Conservation (phyloP, 176 grass and related monocot genomes). For the Chrysopogon serrulatus region DNA sequence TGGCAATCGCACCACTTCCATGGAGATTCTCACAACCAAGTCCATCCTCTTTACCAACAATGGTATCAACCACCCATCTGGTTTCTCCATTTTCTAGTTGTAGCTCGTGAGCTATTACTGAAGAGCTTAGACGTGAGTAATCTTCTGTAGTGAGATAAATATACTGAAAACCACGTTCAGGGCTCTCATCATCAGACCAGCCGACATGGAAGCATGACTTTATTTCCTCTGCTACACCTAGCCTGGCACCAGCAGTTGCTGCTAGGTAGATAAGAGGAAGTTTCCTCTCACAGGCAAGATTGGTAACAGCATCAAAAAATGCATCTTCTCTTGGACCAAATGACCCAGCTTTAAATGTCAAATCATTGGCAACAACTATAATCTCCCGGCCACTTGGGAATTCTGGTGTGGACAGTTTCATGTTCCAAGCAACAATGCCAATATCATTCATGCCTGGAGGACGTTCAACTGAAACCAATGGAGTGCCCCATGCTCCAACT, state of each 20-base stretch:
- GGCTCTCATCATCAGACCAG: slow-evolving; percentile 80
- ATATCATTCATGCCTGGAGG: slow-evolving; percentile 72
- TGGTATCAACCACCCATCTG: slow-evolving; percentile 93
- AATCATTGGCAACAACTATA: slow-evolving; percentile 94
- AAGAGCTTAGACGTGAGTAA: slow-evolving; percentile 62
- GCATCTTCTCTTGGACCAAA: slow-evolving; percentile 98
- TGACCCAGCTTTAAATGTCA: slow-evolving; percentile 89
- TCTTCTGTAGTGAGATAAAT: slow-evolving; percentile 91
- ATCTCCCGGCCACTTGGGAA: slow-evolving; percentile 85
- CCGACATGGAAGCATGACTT: slow-evolving; percentile 90
- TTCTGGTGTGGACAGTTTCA: slow-evolving; percentile 93
- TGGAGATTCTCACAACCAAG: slow-evolving; percentile 92
- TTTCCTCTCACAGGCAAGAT: slow-evolving; percentile 88
- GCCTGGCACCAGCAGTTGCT: slow-evolving; percentile 91
- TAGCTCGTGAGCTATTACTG: slow-evolving; percentile 88
- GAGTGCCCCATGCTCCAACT: slow-evolving; percentile 69
- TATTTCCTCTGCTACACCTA: slow-evolving; percentile 93
- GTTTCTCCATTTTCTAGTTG: slow-evolving; percentile 82
- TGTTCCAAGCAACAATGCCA: slow-evolving; percentile 90
- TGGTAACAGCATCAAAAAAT: slow-evolving; percentile 91
- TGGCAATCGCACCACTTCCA: slow-evolving; percentile 96
- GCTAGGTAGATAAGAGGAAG: slow-evolving; percentile 94
- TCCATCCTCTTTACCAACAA: slow-evolving; percentile 90
- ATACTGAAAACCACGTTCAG: slow-evolving; percentile 96
- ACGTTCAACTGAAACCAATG: slow-evolving; percentile 63